These are phyloP conservation scores for Boletales sp. DNA, from an alignment of 768 basidiomycete species.

Conservation along the genomic window DNA sequence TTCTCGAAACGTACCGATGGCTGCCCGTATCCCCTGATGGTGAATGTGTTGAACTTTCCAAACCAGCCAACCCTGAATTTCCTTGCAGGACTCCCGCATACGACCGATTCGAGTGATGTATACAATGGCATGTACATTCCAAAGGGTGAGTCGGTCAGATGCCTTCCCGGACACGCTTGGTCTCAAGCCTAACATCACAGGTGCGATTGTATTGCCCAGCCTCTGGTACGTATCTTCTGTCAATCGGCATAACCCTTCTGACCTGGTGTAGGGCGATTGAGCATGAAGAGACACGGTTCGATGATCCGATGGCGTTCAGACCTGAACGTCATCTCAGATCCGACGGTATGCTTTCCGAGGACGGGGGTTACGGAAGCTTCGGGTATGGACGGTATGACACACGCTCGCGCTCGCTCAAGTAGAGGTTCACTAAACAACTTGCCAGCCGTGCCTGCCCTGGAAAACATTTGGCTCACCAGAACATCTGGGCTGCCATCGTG, in stretches of 20 bases:
- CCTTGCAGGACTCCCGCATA: constrained; percentile 20
- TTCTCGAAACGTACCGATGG: constrained; percentile 32
- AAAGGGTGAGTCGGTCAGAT: constrained; percentile 15
- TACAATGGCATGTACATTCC: constrained; percentile 30
- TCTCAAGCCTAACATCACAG: constrained; percentile 2
- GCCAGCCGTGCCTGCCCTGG: constrained; percentile 33
- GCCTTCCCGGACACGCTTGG: neutral
- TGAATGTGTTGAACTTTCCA: constrained; percentile 8
- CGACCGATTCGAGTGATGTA: constrained; percentile 21
- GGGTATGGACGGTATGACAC: constrained; percentile 26
- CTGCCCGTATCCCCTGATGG: constrained; percentile 26
- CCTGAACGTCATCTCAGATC: constrained; percentile 51
- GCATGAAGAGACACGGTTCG: constrained; percentile 49
- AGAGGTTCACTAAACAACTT: neutral
- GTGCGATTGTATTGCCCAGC: constrained; percentile 20
- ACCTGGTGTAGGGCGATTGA: constrained; percentile 37
- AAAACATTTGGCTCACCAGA: constrained; percentile 30
- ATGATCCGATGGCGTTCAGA: constrained; percentile 48
- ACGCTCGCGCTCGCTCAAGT: neutral
- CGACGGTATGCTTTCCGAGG: constrained; percentile 12
- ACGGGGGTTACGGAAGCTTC: constrained; percentile 10
- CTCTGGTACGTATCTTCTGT: constrained; percentile 16
- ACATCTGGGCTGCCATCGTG: constrained; percentile 30
- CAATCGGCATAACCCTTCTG: neutral
- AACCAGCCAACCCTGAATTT: neutral